A percentile compares a stretch with the other conserved stretches of the same genome.
Conservation (phyloP, 805 yeast species). For the Zygoascus bituminiphila region DNA sequence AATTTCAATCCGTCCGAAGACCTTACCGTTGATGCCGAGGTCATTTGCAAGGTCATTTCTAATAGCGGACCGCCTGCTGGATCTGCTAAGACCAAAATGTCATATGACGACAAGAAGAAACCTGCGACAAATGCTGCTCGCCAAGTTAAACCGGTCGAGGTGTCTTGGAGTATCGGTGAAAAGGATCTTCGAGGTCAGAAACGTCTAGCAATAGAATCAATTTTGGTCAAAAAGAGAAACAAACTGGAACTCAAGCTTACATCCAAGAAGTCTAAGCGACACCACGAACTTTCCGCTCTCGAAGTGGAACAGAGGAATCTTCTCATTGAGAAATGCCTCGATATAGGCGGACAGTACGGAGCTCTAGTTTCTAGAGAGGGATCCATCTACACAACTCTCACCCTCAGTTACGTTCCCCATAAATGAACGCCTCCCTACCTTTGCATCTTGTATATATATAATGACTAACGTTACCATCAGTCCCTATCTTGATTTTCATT, state of each 20-base stretch:
- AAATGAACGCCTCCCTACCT: neutral
- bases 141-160: conserved; percentile 17
- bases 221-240: conserved; percentile 24
- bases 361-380: conserved; percentile 15
- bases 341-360: conserved; percentile 22
- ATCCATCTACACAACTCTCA: conserved; percentile 11
- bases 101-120: conserved; percentile 1
- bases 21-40: conserved; percentile 15
- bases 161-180: conserved; percentile 28
- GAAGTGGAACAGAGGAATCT: conserved; percentile 25
- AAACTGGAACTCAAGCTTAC: conserved; percentile 21
- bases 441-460: neutral
- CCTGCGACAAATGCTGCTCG: conserved; percentile 6
- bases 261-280: conserved; percentile 7
- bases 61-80: neutral
- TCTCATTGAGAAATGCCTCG: conserved; percentile 19
- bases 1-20: conserved; percentile 6
- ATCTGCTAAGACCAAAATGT: neutral
- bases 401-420: conserved; percentile 12
- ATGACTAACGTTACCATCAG: too few species aligned
- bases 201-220: conserved; percentile 25
- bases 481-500: too few species aligned
- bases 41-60: conserved; percentile 20
- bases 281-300: conserved; percentile 14
- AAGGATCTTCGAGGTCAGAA: conserved; percentile 28